Evolutionary conservation across 345 rosid genomes (phyloP).

Genomic region (Melastoma malabathricum): DNA sequence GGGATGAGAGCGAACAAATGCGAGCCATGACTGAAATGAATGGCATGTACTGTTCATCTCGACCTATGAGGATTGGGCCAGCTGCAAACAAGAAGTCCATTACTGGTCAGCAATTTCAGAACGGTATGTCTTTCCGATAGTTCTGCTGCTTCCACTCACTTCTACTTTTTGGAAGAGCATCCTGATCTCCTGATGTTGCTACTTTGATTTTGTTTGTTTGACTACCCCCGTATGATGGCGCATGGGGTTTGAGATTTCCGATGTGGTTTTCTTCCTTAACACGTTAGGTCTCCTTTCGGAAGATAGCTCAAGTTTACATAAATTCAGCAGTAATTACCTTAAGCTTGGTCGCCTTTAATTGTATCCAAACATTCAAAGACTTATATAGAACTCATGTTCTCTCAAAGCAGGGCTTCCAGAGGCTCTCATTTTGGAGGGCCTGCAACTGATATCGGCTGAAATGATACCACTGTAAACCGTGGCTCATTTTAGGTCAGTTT

Average conservation of each 20-base stretch:
- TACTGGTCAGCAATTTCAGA: constrained; percentile 47
- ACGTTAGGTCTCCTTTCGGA: constrained; percentile 2
- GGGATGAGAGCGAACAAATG: constrained; percentile 64
- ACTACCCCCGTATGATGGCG: not conserved
- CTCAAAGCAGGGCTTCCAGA: constrained; percentile 94
- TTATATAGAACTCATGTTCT: constrained; percentile 90
- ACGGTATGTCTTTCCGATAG: constrained; percentile 35
- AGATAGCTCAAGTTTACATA: constrained; percentile 25
- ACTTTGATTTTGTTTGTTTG: too few relatives aligned
- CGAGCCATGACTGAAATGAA: constrained; percentile 96
- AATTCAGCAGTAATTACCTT: constrained; percentile 52
- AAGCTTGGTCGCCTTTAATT: constrained; percentile 52
- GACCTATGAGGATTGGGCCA: constrained; percentile 92
- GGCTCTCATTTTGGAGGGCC: constrained; percentile 98
- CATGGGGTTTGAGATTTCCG: not conserved
- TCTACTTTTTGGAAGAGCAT: not conserved
- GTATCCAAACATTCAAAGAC: constrained; percentile 53
- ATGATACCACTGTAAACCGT: constrained; percentile 93
- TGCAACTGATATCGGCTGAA: constrained; percentile 93
- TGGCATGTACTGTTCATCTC: constrained; percentile 63
- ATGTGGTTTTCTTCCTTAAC: constrained; percentile 2
- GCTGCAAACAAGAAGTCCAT: constrained; percentile 76
- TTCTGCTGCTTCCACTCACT: not conserved
- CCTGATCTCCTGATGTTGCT: too few relatives aligned
- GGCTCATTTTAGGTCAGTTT: constrained; percentile 99